These are phyloP conservation scores for Primulina tabacum DNA, from an alignment of 257 asterid species.

Conservation along the genomic window DNA sequence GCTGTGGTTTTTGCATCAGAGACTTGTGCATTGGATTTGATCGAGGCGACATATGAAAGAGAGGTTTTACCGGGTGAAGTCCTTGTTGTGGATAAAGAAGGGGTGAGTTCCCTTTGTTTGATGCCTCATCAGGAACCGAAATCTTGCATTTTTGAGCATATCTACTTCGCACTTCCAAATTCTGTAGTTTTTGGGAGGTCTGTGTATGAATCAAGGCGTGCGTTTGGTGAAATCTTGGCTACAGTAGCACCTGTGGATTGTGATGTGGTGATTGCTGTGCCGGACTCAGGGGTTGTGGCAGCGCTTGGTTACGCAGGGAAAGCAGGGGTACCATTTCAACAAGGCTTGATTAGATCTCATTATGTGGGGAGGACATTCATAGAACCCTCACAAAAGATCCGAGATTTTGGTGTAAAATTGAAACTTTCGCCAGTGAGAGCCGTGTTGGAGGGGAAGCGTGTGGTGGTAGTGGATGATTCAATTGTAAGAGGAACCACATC, in stretches of 20 bases:
- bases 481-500: slow-evolving; percentile 92
- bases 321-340: slow-evolving; percentile 87
- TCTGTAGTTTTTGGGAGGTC: slow-evolving; percentile 76
- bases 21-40: slow-evolving; percentile 64
- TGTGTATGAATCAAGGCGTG: slow-evolving; percentile 70
- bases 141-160: slow-evolving; percentile 85
- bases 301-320: slow-evolving; percentile 90
- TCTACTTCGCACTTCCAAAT: slow-evolving; percentile 73
- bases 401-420: slow-evolving; percentile 92
- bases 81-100: slow-evolving; percentile 58
- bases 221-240: slow-evolving; percentile 73
- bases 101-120: slow-evolving; percentile 51
- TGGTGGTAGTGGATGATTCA: slow-evolving; percentile 94
- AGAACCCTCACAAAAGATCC: slow-evolving; percentile 89
- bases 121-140: slow-evolving; percentile 61
- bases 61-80: slow-evolving; percentile 71
- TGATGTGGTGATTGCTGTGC: slow-evolving; percentile 91
- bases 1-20: slow-evolving; percentile 66
- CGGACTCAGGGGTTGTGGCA: slow-evolving; percentile 92
- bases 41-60: slow-evolving; percentile 75
- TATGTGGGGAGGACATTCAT: slow-evolving; percentile 90
- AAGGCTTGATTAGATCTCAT: slow-evolving; percentile 84
- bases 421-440: slow-evolving; percentile 82
- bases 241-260: slow-evolving; percentile 77
- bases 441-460: slow-evolving; percentile 92